Base-by-base conservation (phyloP, 2,329 filamentous ascomycete genomes). In the Cryphonectria carpinicola region DNA sequence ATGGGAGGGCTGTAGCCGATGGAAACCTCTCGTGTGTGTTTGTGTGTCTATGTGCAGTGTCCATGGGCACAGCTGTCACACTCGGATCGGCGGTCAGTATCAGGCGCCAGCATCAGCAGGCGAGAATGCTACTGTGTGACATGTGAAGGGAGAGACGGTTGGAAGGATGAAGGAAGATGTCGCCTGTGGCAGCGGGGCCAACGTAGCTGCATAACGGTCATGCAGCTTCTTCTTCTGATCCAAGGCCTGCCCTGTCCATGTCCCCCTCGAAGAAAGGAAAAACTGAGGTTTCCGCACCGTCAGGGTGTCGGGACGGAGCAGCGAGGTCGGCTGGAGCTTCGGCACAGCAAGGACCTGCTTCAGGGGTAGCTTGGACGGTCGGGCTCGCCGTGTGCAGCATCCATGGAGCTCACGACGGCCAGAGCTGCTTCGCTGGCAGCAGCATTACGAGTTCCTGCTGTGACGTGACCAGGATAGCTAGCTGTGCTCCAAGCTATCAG, bases 291-390 rank as follows among this genome's bases (percentile, higher is more conserved):
- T 14, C 61, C 25, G n/a, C 28, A 62, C 60, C 61, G 37, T 62
- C 32, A 19, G 32, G 22, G n/a, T 58, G n/a, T 66, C 32, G 32
- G 52, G 32, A 54, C 49, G n/a, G 17, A 32, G 32, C 17, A 41
- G 11, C 28, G 28, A 52, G 19, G 28, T 25, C 22, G 37, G 43
- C 52, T 25, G 49, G 49, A 67, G 25, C 19, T 49, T 49, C 39
- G 39, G 39, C 25, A 65, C 62, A 66, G 63, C 70, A 49, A n/a
- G 46, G 37, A 39, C 17, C 46, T 61, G 69, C 61, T 61, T 71
- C 71, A 72, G 68, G 71, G 71, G 71, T 71, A 62, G 67, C 66
- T 69, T 66, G 58, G 17, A 14, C 61, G 65, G 66, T 72, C 69
- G 71, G 71, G 52, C 54, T 71, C 65, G 69, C 71, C 69, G 71